These are phyloP conservation scores for Paracoccidioides lutzii DNA, from an alignment of 2,329 filamentous ascomycete species.

Conservation along the genomic window DNA sequence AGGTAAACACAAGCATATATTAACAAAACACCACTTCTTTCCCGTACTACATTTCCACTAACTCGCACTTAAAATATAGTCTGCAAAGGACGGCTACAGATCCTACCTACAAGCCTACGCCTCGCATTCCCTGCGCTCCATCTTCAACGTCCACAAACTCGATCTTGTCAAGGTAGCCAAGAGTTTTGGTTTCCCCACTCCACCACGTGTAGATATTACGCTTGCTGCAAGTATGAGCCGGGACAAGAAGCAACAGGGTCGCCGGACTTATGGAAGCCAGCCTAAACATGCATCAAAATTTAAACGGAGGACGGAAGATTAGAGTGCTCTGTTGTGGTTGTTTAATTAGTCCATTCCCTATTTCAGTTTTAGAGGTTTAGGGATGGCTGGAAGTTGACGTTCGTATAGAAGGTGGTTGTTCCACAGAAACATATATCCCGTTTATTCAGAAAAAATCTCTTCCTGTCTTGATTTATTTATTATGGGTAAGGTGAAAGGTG, in stretches of 20 bases:
- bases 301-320: constrained; percentile 35
- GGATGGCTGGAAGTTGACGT: background rate
- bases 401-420: background rate
- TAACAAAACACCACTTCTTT: background rate
- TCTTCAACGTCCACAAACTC: constrained; percentile 72
- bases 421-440: background rate
- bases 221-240: constrained; percentile 63
- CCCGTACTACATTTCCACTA: constrained; percentile 1
- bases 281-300: constrained; percentile 51
- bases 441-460: background rate
- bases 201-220: constrained; percentile 66
- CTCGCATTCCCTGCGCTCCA: constrained; percentile 66
- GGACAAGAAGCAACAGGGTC: constrained; percentile 55
- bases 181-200: constrained; percentile 65
- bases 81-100: constrained; percentile 61
- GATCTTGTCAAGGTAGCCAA: constrained; percentile 76
- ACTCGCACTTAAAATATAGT: constrained; percentile 26
- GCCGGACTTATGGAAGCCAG: constrained; percentile 67
- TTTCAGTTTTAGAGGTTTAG: background rate
- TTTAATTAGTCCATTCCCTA: background rate
- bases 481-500: background rate
- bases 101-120: constrained; percentile 94
- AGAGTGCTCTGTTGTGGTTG: constrained; percentile 2
- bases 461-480: background rate
- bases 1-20: constrained; percentile 36